A percentile compares a stretch with the other conserved stretches of the same genome.
phyloP scores from a whole-genome alignment of 2,329 filamentous ascomycete genomes.

The Mycosphaerella sp. region DNA sequence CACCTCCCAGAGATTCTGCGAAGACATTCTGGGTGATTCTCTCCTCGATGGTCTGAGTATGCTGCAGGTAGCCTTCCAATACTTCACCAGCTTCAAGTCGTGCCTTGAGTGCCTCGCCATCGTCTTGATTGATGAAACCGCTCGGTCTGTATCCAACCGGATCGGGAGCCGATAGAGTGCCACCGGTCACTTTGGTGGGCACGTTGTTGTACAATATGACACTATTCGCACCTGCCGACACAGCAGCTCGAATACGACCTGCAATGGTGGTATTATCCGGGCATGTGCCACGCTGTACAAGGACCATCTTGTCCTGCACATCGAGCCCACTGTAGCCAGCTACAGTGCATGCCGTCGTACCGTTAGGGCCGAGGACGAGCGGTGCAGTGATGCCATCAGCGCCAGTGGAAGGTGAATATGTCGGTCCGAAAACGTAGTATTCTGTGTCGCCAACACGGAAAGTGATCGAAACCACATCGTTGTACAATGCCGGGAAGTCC shows the following conservation, averaged over 20 bases:
- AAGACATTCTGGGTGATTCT: constrained; percentile 51
- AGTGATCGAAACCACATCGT: constrained; percentile 30
- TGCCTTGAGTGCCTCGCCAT: constrained; percentile 52
- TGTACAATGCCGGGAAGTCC: constrained; percentile 17
- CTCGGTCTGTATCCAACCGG: constrained; percentile 53
- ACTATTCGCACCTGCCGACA: constrained; percentile 61
- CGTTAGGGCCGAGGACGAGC: constrained; percentile 45
- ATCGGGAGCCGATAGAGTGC: constrained; percentile 51
- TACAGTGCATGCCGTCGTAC: constrained; percentile 55
- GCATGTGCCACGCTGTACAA: constrained; percentile 64
- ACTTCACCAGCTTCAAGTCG: constrained; percentile 45
- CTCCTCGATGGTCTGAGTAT: constrained; percentile 42
- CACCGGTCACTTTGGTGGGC: constrained; percentile 42
- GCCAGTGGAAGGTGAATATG: constrained; percentile 43
- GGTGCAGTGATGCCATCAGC: constrained; percentile 23
- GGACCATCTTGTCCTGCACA: constrained; percentile 58
- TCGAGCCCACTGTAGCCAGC: constrained; percentile 55
- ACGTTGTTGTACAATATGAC: constrained; percentile 71
- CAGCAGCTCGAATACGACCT: constrained; percentile 61
- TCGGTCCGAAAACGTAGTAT: constrained; percentile 53
- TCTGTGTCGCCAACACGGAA: constrained; percentile 31
- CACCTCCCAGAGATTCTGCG: constrained; percentile 48
- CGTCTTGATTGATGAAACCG: constrained; percentile 57
- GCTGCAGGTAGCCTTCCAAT: constrained; percentile 34
- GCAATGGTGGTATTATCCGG: constrained; percentile 49